Base-by-base conservation (phyloP, 2,329 filamentous ascomycete species). In the Pseudogymnoascus sp. region DNA sequence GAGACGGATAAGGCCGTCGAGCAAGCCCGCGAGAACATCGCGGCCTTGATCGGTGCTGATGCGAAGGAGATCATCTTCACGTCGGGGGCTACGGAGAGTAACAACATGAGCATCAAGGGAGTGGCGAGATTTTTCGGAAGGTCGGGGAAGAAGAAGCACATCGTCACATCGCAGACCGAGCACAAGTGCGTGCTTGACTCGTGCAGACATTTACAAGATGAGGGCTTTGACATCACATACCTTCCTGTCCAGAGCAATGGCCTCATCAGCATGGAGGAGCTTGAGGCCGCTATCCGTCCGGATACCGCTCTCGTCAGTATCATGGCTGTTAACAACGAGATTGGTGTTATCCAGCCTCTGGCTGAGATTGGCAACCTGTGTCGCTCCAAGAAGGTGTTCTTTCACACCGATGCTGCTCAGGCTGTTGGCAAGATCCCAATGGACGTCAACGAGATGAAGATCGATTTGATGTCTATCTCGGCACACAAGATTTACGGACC, bases 21-120 rank as follows among this genome's bases (percentile, higher is more conserved):
- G 75, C 83, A 91, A 66, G 92, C 94, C 47, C 85, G 94, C 70
- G 83, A 84, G 70, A 85, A 97, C 72, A 82, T 97, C 67, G 94
- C 94, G 2, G 82, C 82, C 40, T 83, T 99, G 63, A 94, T 99
- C 68, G 93, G 93, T 25, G 94, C 94, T 28, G 92, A 99, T 74
- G 81, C 94, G 5, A 99, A 99, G 77, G 94, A 99, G 75, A 97
- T 99, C 68, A 95, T 99, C 71, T 97, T 99, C 78, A 99, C 94
- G 5, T 97, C 92, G 71, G 94, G 94, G 63, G 94, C 94, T 14
- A 99, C 94, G 0, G 94, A 99, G 79, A 97, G 92, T 74, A 99
- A 99, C 78, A 99, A 99, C 73, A 99, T 99, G 94, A 96, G 92
- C 76, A 91, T 99, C 79, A 99, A 99, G 79, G 94, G 94, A 67